Evolutionary conservation across 176 grass and related monocot species (phyloP), one percentile per base, ranked within the genome.

Genomic region (Musa troglodytarum): DNA sequence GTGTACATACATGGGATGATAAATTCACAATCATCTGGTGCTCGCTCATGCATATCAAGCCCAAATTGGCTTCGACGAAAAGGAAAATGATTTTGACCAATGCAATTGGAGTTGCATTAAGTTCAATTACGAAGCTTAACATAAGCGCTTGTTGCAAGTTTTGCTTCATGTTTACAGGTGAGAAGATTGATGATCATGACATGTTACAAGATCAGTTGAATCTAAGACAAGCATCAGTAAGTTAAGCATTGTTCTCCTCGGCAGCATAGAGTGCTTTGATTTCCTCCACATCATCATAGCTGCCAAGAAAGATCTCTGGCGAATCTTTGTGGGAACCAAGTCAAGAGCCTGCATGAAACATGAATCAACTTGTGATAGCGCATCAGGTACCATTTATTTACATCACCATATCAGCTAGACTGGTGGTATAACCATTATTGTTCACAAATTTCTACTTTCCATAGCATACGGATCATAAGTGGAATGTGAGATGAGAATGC

Each of bases 281-380:
- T 53, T 99, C 90, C 76, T 94, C 88, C 22, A 95, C 88, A 1
- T 99, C 96, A 64, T 99, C 86, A 75, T 84, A 88, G 82, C 96
- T 99, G 21, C 96, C 96, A 15, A 99, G 88, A 83, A 99, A 89
- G 72, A 95, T 52, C 96, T 99, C 51, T 95, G 51, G 57, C 95
- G 96, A 77, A 99, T 99, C 3, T 88, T 84, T 61, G 82, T 92
- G 11, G 96, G 96, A 55, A 99, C 79, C 50, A 99, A 82, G 63
- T 99, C 96, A 24, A 99, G 88, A 2, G 91, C 87, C 96, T 99
- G 80, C 78, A 83, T 49, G 65, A 78, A 0, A 64, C 74, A 77
- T 67, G 74, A 50, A 15, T 34, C 34, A 34, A 34, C 34, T 34
- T 34, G 34, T 34, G 34, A 34, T 34, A 12, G 10, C 34, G 12